phyloP scores from a whole-genome alignment of 805 yeast genomes.

The Yarrowia hollandica region DNA sequence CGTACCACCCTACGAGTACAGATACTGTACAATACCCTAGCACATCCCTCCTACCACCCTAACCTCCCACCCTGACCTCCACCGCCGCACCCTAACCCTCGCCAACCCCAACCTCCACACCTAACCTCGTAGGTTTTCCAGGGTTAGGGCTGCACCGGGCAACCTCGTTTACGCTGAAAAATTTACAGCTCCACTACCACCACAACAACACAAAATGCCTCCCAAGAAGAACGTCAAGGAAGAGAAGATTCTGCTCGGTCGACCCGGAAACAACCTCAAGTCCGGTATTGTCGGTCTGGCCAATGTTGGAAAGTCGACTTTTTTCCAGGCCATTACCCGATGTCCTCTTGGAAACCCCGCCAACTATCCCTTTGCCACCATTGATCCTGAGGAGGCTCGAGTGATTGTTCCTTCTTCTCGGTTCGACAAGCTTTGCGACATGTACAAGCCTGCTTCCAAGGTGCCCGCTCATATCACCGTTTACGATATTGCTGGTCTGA shows the following conservation, averaged over 20 bases:
- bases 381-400: slow-evolving; percentile 97
- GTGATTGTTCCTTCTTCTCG: slow-evolving; percentile 90
- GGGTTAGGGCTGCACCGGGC: slow-evolving; percentile 12
- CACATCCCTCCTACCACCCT: no score
- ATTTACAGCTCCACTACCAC: neutral
- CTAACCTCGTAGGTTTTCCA: neutral
- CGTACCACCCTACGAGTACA: no score
- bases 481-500: slow-evolving; percentile 96
- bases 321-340: slow-evolving; percentile 94
- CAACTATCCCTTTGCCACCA: slow-evolving; percentile 96
- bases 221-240: slow-evolving; percentile 73
- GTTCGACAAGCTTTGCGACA: slow-evolving; percentile 69
- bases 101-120: neutral
- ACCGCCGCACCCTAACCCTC: neutral
- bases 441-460: slow-evolving; percentile 77
- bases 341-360: slow-evolving; percentile 96
- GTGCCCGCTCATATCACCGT: slow-evolving; percentile 93
- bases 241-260: slow-evolving; percentile 74
- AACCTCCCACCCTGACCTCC: neutral
- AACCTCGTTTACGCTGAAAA: neutral
- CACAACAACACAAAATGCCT: slow-evolving; percentile 51
- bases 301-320: slow-evolving; percentile 89
- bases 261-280: slow-evolving; percentile 76
- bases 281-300: slow-evolving; percentile 93
- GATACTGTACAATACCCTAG: no score